Evolutionary conservation across 2,329 filamentous ascomycete genomes (phyloP).

Genomic region (Zopfia rhizophila): DNA sequence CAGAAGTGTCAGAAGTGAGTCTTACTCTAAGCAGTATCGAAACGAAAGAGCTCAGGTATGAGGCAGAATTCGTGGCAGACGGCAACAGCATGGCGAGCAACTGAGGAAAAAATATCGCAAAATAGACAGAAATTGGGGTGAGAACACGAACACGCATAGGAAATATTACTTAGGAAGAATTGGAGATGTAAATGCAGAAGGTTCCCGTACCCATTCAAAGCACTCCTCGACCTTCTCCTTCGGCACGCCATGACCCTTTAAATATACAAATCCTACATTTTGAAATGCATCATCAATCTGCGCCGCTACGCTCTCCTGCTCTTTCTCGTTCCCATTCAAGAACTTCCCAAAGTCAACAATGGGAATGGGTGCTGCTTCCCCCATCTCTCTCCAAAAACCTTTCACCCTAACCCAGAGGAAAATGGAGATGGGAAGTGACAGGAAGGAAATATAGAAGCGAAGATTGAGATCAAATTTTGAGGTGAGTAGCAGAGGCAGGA

Average conservation of each 20-base stretch:
- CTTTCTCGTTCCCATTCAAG: conserved; percentile 23
- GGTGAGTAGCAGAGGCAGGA: too few species aligned
- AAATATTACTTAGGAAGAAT: neutral
- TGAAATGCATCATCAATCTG: conserved; percentile 53
- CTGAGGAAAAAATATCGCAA: too few species aligned
- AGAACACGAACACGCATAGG: too few species aligned
- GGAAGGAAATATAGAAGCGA: too few species aligned
- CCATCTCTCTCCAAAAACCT: neutral
- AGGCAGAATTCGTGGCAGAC: too few species aligned
- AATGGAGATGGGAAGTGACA: neutral
- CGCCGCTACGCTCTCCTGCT: conserved; percentile 33
- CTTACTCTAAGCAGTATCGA: too few species aligned
- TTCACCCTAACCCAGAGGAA: too few species aligned
- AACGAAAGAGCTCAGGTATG: too few species aligned
- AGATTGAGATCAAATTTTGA: too few species aligned
- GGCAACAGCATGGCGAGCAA: too few species aligned
- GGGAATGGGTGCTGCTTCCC: conserved; percentile 25
- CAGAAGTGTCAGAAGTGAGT: conserved; percentile 24
- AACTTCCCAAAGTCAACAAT: conserved; percentile 43
- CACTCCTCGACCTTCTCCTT: conserved; percentile 39
- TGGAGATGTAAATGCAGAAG: neutral
- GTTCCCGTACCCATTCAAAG: conserved; percentile 39
- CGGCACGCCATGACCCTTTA: conserved; percentile 52
- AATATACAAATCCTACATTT: conserved; percentile 54
- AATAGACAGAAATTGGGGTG: too few species aligned